A percentile compares a stretch with the other conserved stretches of the same genome.
Evolutionary conservation across 495 filamentous ascomycete species (phyloP).

Genomic region (Talaromyces wortmannii): DNA sequence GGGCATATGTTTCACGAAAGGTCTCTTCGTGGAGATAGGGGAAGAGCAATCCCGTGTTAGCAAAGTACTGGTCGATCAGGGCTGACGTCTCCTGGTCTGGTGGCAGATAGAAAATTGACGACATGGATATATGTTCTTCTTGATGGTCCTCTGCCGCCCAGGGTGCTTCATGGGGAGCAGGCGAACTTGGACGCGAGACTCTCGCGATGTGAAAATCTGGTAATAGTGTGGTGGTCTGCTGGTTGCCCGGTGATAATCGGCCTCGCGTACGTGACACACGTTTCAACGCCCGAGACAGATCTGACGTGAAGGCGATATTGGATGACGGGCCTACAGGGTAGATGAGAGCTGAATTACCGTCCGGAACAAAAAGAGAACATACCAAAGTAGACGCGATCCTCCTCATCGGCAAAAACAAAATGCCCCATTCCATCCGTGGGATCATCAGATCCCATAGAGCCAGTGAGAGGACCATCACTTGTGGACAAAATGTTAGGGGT

Average conservation of each 20-base stretch:
- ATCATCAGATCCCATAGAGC: slow-evolving; percentile 15
- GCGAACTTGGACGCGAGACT: not conserved
- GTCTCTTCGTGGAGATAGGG: slow-evolving; percentile 29
- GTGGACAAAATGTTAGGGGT: not conserved
- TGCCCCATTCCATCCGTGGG: slow-evolving; percentile 37
- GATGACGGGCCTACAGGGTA: slow-evolving; percentile 33
- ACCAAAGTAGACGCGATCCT: slow-evolving; percentile 43
- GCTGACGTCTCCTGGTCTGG: slow-evolving; percentile 10
- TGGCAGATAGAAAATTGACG: slow-evolving; percentile 14
- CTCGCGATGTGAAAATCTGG: not conserved
- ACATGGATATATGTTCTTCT: not conserved
- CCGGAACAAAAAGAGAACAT: not conserved
- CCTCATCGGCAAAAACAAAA: slow-evolving; percentile 33
- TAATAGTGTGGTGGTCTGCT: not conserved
- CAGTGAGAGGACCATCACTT: not conserved
- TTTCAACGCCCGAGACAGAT: slow-evolving; percentile 17
- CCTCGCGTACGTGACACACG: not conserved
- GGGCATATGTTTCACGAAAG: slow-evolving; percentile 31
- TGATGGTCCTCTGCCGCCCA: not conserved
- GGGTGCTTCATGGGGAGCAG: not conserved
- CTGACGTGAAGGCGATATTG: slow-evolving; percentile 39
- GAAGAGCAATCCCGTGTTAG: slow-evolving; percentile 31
- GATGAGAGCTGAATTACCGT: slow-evolving; percentile 3
- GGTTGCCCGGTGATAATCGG: not conserved
- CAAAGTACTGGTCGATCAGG: slow-evolving; percentile 26